A percentile compares a stretch with the other conserved stretches of the same genome.
Conservation (phyloP, 345 rosid genomes). For the Sapria himalayana region DNA sequence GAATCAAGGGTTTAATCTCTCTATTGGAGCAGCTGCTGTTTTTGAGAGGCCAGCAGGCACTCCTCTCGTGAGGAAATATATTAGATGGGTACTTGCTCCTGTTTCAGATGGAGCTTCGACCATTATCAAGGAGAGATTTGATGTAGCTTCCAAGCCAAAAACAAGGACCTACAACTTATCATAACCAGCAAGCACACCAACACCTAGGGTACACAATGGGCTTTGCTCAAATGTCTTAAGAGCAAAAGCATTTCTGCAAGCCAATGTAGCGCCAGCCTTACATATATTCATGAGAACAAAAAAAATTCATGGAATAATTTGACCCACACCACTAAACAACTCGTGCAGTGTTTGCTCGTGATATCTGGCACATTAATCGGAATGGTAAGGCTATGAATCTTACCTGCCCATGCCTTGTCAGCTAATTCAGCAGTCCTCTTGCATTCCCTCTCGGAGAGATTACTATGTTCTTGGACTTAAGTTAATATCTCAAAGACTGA, state of each 20-base stretch:
- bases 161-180: too few relatives aligned
- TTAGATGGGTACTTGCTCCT: slow-evolving; percentile 40
- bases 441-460: slow-evolving; percentile 61
- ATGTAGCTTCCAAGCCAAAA: slow-evolving; percentile 12
- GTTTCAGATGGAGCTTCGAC: slow-evolving; percentile 56
- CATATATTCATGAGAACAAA: too few relatives aligned
- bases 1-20: slow-evolving; percentile 81
- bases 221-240: too few relatives aligned
- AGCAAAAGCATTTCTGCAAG: too few relatives aligned
- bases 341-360: too few relatives aligned
- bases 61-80: slow-evolving; percentile 67
- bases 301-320: too few relatives aligned
- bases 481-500: slow-evolving; percentile 71
- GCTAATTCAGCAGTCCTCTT: slow-evolving; percentile 79
- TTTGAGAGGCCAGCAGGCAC: slow-evolving; percentile 41
- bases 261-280: too few relatives aligned
- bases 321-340: too few relatives aligned
- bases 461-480: slow-evolving; percentile 64
- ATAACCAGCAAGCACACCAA: too few relatives aligned
- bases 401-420: slow-evolving; percentile 60
- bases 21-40: slow-evolving; percentile 60
- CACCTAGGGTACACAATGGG: too few relatives aligned
- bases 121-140: slow-evolving; percentile 20
- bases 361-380: too few relatives aligned
- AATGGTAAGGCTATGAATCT: too few relatives aligned